Evolutionary conservation across 225 moss, liverwort and hornwort genomes (phyloP).

Genomic region (Climacium dendroides): DNA sequence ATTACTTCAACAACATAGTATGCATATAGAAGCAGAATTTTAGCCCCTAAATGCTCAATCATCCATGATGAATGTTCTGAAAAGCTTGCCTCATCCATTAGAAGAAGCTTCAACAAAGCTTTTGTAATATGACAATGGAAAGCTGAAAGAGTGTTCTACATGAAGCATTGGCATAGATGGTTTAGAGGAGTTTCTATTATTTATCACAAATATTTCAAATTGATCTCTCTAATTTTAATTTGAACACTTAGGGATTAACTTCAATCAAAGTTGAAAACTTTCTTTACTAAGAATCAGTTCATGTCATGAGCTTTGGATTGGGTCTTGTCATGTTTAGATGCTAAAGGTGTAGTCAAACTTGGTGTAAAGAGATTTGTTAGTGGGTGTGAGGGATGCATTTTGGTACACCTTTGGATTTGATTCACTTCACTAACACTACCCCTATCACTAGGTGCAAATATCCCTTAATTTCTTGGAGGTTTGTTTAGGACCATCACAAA

Average conservation of each 20-base stretch:
- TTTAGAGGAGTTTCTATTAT: background rate
- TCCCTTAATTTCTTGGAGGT: background rate
- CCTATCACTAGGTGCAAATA: background rate
- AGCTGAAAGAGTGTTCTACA: too few relatives aligned
- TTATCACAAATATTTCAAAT: background rate
- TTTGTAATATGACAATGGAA: background rate
- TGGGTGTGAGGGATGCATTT: background rate
- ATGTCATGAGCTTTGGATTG: background rate
- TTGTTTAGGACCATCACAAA: background rate
- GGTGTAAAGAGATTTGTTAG: background rate
- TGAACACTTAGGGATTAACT: too few relatives aligned
- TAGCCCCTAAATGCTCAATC: background rate
- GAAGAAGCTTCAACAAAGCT: background rate
- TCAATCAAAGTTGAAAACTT: background rate
- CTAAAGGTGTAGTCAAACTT: background rate
- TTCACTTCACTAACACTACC: background rate
- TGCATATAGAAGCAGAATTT: background rate
- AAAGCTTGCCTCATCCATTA: background rate
- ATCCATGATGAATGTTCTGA: background rate
- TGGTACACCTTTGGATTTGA: background rate
- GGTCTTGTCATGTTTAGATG: background rate
- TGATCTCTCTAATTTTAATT: background rate
- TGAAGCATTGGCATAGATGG: background rate
- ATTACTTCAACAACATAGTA: background rate
- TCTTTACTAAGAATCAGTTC: accelerated